phyloP scores from a whole-genome alignment of 495 filamentous ascomycete genomes.

The Aspergillus coremiiformis region DNA sequence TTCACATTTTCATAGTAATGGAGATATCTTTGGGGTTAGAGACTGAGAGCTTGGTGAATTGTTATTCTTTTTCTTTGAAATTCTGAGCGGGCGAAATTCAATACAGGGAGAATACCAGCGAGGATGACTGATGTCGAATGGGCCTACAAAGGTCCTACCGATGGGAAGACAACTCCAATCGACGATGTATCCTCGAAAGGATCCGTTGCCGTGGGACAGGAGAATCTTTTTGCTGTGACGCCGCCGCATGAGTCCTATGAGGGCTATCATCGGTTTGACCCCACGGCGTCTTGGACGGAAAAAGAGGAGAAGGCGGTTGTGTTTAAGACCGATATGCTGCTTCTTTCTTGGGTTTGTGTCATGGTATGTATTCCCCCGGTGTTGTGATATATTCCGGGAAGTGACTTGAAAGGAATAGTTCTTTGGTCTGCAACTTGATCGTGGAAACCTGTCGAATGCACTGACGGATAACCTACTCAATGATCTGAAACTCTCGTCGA shows the following conservation, averaged over 20 bases:
- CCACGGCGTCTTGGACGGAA: slow-evolving; percentile 42
- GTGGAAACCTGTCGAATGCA: slow-evolving; percentile 47
- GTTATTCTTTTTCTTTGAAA: not conserved
- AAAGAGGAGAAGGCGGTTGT: slow-evolving; percentile 45
- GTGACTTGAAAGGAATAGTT: slow-evolving; percentile 24
- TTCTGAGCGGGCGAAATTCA: not conserved
- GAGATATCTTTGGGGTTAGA: not conserved
- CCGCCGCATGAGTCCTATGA: slow-evolving; percentile 33
- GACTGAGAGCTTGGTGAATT: not conserved
- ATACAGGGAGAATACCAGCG: not conserved
- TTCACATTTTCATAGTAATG: not conserved
- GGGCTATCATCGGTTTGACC: slow-evolving; percentile 45
- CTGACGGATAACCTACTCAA: slow-evolving; percentile 47
- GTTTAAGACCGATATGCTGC: slow-evolving; percentile 42
- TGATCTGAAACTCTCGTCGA: slow-evolving; percentile 44
- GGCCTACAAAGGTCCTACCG: slow-evolving; percentile 5
- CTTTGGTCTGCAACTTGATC: slow-evolving; percentile 50
- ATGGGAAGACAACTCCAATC: not conserved
- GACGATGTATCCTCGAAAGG: slow-evolving; percentile 11
- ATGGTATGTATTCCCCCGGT: slow-evolving; percentile 10
- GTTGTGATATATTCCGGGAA: not conserved
- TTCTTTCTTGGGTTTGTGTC: slow-evolving; percentile 41
- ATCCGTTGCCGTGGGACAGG: slow-evolving; percentile 14
- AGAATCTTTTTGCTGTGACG: slow-evolving; percentile 15
- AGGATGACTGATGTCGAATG: slow-evolving; percentile 15